Evolutionary conservation across 495 filamentous ascomycete genomes (phyloP), one percentile per base, ranked within the genome.

Genomic region (Podospora pseudopauciseta): DNA sequence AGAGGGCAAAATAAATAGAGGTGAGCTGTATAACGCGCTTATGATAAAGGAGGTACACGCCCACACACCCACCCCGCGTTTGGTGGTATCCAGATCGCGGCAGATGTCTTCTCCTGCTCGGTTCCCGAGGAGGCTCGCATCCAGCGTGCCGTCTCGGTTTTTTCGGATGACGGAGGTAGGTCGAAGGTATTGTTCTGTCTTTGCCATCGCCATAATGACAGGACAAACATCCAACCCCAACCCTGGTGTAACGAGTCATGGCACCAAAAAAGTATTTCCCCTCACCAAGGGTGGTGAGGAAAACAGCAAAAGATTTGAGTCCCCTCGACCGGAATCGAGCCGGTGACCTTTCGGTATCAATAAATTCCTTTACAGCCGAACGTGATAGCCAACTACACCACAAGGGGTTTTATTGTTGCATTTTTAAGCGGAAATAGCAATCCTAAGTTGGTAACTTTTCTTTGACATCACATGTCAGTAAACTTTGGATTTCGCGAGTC

Each of bases 301-400:
- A 23, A 23, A 23, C 23, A 58, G 23, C 7, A 58, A 26, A 58
- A 44, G n/a, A 49, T 6, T 6, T 63, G 61, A 63, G 61, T 63
- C 61, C 61, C 61, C 61, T 63, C 61, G 61, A 63, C 61, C 61
- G 61, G 61, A 63, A 63, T 63, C 61, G 61, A 63, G 61, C 61
- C 61, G 61, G 61, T 63, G 61, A 63, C 61, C 61, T 63, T 63
- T 63, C 61, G 61, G 61, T 63, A 63, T 63, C 61, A 63, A 63
- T 63, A 63, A 63, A 63, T 63, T 44, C 61, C 61, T 63, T 63
- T 63, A 63, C 61, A 63, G 61, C 61, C 61, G 61, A 63, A 63
- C 61, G 61, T 63, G 61, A 63, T 63, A 63, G 61, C 61, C 61
- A 63, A 63, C 61, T 63, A 63, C 61, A 63, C 61, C 61, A 63